phyloP scores from a whole-genome alignment of 257 asterid genomes.

The Nicotiana sylvestris region DNA sequence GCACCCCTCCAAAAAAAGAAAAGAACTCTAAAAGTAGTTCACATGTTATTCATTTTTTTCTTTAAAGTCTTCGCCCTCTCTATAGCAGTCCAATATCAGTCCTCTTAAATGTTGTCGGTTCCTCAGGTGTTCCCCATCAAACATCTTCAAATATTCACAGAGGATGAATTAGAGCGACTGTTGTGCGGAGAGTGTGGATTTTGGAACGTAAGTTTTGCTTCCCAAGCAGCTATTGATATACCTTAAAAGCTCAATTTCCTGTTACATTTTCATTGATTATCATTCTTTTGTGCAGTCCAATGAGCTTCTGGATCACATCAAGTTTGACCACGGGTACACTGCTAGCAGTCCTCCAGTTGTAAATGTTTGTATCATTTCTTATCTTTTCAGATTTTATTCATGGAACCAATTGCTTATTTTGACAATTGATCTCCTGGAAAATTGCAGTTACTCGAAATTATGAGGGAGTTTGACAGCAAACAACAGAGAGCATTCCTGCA shows the following conservation, averaged over 20 bases:
- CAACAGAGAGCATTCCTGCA: conserved; percentile 88
- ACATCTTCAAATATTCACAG: conserved; percentile 73
- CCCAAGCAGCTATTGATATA: neutral
- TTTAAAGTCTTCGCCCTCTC: neutral
- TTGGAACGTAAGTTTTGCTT: conserved; percentile 65
- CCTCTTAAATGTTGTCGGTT: neutral
- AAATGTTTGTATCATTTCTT: conserved; percentile 42
- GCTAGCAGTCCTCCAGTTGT: conserved; percentile 72
- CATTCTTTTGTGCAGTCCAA: conserved; percentile 46
- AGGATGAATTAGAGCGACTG: conserved; percentile 80
- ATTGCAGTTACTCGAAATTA: conserved; percentile 70
- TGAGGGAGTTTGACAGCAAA: conserved; percentile 64
- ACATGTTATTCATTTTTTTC: neutral
- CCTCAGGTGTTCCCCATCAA: conserved; percentile 76
- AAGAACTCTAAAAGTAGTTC: neutral
- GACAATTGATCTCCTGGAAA: neutral
- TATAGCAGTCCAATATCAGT: neutral
- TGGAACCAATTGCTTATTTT: neutral
- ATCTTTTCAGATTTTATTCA: neutral
- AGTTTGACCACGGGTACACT: conserved; percentile 96
- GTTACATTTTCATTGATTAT: neutral
- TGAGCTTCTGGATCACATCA: conserved; percentile 77
- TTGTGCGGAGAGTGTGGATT: conserved; percentile 78
- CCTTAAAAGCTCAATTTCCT: neutral
- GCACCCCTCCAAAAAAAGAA: no score